Conservation (phyloP, 1,284 basidiomycete species). For the Fomitopsis palustris region DNA sequence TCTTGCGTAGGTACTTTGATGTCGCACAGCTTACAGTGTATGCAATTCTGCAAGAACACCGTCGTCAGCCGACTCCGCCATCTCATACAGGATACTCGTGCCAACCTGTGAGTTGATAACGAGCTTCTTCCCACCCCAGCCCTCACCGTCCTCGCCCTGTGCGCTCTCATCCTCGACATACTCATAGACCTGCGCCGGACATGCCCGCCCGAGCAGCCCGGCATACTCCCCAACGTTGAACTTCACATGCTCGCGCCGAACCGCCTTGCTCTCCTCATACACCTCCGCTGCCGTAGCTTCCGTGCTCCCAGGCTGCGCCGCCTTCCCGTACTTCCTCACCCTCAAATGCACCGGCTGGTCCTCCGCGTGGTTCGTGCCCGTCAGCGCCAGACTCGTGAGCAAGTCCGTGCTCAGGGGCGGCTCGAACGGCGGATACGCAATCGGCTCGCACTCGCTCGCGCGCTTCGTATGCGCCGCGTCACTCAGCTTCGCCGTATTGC, state of each 20-base stretch:
- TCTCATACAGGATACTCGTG: constrained; percentile 5
- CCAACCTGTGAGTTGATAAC: constrained; percentile 95
- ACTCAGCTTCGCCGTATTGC: constrained; percentile 48
- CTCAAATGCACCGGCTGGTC: constrained; percentile 92
- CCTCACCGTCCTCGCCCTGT: constrained; percentile 30
- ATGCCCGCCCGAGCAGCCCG: constrained; percentile 84
- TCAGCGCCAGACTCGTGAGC: constrained; percentile 87
- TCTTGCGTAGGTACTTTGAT: constrained; percentile 93
- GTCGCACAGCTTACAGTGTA: constrained; percentile 93
- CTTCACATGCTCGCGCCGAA: constrained; percentile 63
- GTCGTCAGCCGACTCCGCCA: neutral
- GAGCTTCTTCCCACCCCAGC: constrained; percentile 81
- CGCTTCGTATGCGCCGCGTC: constrained; percentile 78
- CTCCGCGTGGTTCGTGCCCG: constrained; percentile 96
- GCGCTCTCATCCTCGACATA: constrained; percentile 75
- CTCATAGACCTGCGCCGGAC: constrained; percentile 97
- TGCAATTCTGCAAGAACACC: constrained; percentile 59
- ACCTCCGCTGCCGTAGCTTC: constrained; percentile 23
- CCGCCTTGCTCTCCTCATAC: constrained; percentile 39
- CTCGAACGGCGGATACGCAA: constrained; percentile 89
- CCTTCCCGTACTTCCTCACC: constrained; percentile 43
- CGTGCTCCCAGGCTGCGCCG: constrained; percentile 51
- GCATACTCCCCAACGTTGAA: constrained; percentile 82
- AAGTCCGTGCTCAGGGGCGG: constrained; percentile 94
- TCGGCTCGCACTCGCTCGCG: constrained; percentile 72